A percentile compares a stretch with the other conserved stretches of the same genome.
These are phyloP conservation scores for Nothophytophthora sp. DNA, from an alignment of 352 stramenopile species.

Conservation along the genomic window DNA sequence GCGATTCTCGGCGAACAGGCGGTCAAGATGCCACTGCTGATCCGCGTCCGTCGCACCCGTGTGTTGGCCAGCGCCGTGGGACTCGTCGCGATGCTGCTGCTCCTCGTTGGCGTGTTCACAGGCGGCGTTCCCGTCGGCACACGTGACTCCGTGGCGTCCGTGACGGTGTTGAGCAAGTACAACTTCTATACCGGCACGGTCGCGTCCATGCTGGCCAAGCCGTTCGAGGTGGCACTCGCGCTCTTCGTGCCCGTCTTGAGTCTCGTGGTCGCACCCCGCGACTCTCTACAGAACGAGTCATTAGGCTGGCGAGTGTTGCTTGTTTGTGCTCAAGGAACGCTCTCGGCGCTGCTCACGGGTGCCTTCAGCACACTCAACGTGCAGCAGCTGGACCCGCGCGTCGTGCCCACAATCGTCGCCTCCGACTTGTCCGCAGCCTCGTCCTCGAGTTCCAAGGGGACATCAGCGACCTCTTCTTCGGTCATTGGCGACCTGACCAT, in stretches of 20 bases:
- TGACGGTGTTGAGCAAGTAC: conserved; percentile 33
- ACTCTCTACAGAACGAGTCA: conserved; percentile 47
- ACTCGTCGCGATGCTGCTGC: conserved; percentile 21
- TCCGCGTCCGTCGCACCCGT: conserved; percentile 23
- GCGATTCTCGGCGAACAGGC: conserved; percentile 26
- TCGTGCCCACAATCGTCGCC: conserved; percentile 27
- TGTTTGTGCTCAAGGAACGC: conserved; percentile 21
- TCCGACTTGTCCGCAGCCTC: conserved; percentile 25
- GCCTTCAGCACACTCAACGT: conserved; percentile 55
- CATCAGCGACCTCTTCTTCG: not conserved
- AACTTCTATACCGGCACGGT: conserved; percentile 57
- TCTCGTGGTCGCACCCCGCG: conserved; percentile 37
- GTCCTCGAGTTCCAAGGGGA: not conserved
- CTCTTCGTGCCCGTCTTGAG: conserved; percentile 46
- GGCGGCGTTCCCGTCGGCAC: conserved; percentile 26
- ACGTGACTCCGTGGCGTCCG: conserved; percentile 14
- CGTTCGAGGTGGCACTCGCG: conserved; percentile 38
- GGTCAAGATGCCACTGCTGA: conserved; percentile 19
- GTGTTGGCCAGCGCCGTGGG: conserved; percentile 20
- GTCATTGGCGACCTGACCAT: conserved; percentile 15
- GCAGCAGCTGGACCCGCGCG: conserved; percentile 21
- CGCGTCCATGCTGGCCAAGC: conserved; percentile 32
- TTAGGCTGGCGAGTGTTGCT: conserved; percentile 28
- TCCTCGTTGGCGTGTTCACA: conserved; percentile 29
- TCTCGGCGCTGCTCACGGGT: conserved; percentile 40